Evolutionary conservation across 1,284 basidiomycete species (phyloP).

Genomic region (Trichosporon sp.): DNA sequence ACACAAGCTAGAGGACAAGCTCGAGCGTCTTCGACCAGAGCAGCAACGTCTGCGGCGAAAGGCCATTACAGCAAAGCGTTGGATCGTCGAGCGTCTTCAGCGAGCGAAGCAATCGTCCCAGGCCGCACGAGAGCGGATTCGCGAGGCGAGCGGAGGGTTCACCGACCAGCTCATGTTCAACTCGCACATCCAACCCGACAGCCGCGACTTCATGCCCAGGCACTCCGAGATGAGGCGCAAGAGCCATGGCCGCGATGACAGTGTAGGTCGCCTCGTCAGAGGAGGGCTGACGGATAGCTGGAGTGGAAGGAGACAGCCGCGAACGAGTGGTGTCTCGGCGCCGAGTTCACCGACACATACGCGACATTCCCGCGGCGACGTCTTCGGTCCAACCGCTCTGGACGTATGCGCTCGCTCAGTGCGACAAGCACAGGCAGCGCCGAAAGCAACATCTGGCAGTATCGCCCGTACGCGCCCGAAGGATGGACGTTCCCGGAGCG

Average conservation of each 20-base stretch:
- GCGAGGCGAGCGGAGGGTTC: not conserved
- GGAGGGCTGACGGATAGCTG: not conserved
- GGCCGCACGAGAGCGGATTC: not conserved
- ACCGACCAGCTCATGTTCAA: not conserved
- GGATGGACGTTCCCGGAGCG: not conserved
- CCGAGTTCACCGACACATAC: not conserved
- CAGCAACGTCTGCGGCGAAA: not conserved
- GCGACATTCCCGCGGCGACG: not conserved
- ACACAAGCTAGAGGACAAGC: not conserved
- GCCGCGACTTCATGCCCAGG: not conserved
- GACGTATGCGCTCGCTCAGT: not conserved
- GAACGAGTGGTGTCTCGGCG: conserved; percentile 7
- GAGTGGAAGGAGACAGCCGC: not conserved
- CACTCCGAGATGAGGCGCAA: not conserved
- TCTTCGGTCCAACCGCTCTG: not conserved
- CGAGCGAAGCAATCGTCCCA: not conserved
- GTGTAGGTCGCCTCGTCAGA: not conserved
- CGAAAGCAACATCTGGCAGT: not conserved
- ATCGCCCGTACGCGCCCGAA: not conserved
- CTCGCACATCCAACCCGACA: not conserved
- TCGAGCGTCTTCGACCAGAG: not conserved
- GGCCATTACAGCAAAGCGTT: not conserved
- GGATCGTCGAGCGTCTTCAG: not conserved
- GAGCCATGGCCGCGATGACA: not conserved
- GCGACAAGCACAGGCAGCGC: not conserved